Percentiles rank a stretch among this genome's conserved stretches.
Conservation (phyloP, 768 basidiomycete genomes). For the Tylopilus subfusipes region DNA sequence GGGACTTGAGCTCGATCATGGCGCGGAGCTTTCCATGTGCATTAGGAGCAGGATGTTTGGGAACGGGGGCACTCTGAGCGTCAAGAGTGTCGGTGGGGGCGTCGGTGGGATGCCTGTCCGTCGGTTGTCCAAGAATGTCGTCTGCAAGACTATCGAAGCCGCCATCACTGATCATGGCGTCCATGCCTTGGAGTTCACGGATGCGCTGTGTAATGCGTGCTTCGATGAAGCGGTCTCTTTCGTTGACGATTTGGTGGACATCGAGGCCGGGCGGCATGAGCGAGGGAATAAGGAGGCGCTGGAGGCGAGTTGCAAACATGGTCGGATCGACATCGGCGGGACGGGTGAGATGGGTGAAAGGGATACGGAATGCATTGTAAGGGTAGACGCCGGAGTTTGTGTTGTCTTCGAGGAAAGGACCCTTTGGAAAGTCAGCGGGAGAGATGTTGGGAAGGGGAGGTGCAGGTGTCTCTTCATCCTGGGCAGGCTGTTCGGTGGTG, state of each 20-base stretch:
- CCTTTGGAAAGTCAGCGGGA: conserved; percentile 63
- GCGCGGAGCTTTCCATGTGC: conserved; percentile 84
- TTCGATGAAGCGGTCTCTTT: conserved; percentile 89
- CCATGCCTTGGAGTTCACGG: conserved; percentile 75
- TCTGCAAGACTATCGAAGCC: conserved; percentile 52
- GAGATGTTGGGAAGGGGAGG: conserved; percentile 39
- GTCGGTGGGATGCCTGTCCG: conserved; percentile 13
- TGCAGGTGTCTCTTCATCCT: conserved; percentile 52
- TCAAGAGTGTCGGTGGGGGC: conserved; percentile 36
- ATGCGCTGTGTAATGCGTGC: conserved; percentile 86
- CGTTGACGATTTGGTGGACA: conserved; percentile 85
- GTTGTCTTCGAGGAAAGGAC: conserved; percentile 76
- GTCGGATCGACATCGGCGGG: conserved; percentile 55
- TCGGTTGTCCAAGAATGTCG: conserved; percentile 25
- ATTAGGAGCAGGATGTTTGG: conserved; percentile 51
- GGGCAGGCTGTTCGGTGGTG: conserved; percentile 37
- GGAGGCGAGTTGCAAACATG: conserved; percentile 67
- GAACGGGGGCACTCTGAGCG: conserved; percentile 1
- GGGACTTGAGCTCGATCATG: conserved; percentile 87
- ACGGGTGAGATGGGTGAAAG: conserved; percentile 76
- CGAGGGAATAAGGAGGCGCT: conserved; percentile 81
- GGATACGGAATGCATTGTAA: conserved; percentile 86
- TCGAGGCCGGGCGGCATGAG: conserved; percentile 91
- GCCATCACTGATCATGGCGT: conserved; percentile 78
- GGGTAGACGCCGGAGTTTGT: conserved; percentile 80